Evolutionary conservation across 352 stramenopile genomes (phyloP).

Genomic region (Phytophthora ohioensis): DNA sequence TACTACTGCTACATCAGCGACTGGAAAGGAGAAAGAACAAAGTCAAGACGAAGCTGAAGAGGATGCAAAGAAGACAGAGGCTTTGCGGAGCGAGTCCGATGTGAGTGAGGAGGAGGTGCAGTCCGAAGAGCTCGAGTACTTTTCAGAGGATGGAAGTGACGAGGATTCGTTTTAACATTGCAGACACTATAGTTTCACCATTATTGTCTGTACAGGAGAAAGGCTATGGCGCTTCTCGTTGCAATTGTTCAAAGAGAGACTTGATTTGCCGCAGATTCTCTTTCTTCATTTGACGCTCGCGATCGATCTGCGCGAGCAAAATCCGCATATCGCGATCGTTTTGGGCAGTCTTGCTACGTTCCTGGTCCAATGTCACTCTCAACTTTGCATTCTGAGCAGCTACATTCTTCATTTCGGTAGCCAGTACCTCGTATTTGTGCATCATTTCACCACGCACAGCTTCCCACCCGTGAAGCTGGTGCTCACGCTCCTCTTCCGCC

Average conservation of each 20-base stretch:
- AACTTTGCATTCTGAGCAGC: constrained; percentile 63
- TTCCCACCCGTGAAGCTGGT: constrained; percentile 47
- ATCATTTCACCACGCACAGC: constrained; percentile 45
- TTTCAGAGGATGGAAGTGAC: constrained; percentile 82
- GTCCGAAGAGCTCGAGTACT: constrained; percentile 86
- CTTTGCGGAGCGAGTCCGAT: constrained; percentile 57
- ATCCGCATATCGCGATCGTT: constrained; percentile 77
- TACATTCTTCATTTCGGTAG: constrained; percentile 53
- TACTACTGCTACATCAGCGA: background rate
- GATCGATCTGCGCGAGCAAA: constrained; percentile 70
- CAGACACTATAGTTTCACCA: constrained; percentile 8
- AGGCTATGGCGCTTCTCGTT: constrained; percentile 55
- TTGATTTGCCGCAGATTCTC: constrained; percentile 79
- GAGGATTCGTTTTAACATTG: constrained; percentile 82
- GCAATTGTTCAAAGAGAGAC: constrained; percentile 78
- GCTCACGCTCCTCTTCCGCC: constrained; percentile 51
- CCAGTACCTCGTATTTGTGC: constrained; percentile 49
- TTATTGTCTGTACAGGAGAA: background rate
- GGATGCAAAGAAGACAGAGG: constrained; percentile 54
- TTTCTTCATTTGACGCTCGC: constrained; percentile 74
- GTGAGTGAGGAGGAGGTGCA: constrained; percentile 72
- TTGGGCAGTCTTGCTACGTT: constrained; percentile 53
- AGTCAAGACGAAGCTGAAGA: constrained; percentile 25
- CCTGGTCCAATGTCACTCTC: constrained; percentile 50
- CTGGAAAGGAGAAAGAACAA: constrained; percentile 6